phyloP scores from a whole-genome alignment of 495 filamentous ascomycete species.

The Xylaria flabelliformis region DNA sequence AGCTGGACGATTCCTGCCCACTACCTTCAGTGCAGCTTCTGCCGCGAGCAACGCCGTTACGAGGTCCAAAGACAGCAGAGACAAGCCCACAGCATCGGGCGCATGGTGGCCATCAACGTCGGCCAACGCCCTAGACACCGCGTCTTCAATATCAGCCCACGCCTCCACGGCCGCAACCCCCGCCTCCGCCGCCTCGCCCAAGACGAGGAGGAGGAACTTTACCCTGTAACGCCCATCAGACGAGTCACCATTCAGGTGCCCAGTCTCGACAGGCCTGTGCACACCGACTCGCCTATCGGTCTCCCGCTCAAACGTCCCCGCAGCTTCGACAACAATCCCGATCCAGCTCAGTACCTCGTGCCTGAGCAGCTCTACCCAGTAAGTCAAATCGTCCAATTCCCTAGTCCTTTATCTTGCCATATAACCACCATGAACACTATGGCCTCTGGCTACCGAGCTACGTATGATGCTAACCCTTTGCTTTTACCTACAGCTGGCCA shows the following conservation, averaged over 20 bases:
- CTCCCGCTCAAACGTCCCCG: not conserved
- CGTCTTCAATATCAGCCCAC: not conserved
- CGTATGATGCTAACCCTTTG: conserved; percentile 13
- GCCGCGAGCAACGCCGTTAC: conserved; percentile 10
- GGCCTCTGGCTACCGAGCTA: not conserved
- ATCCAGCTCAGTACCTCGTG: conserved; percentile 3
- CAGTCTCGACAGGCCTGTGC: not conserved
- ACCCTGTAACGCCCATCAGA: not conserved
- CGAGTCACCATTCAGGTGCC: conserved; percentile 18
- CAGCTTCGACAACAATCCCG: not conserved
- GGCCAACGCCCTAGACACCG: not conserved
- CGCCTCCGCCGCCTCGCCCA: not conserved
- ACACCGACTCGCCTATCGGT: not conserved
- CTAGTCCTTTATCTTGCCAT: not conserved
- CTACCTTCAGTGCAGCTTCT: conserved; percentile 26
- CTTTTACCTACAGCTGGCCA: conserved; percentile 15
- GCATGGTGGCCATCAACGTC: not conserved
- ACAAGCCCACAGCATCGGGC: not conserved
- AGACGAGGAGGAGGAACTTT: not conserved
- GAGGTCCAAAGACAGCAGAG: not conserved
- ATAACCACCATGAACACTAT: not conserved
- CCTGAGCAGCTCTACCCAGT: not conserved
- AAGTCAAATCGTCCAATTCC: not conserved
- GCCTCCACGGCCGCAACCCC: not conserved
- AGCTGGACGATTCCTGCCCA: conserved; percentile 26